These are phyloP conservation scores for Aquilaria yunnanensis DNA, from an alignment of 345 rosid species.

Conservation along the genomic window DNA sequence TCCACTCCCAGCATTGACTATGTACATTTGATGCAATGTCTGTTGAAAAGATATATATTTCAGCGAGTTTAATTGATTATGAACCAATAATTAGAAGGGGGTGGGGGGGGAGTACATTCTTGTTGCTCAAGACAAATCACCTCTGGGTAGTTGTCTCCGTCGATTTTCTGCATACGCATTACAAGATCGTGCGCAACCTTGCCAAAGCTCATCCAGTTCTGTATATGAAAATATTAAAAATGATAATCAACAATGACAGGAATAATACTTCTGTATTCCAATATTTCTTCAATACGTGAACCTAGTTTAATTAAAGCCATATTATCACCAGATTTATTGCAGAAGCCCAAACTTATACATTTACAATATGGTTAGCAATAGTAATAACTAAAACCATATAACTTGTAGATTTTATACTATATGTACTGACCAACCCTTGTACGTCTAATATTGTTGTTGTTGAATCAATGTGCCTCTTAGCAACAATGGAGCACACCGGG, in stretches of 20 bases:
- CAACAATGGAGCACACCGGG: conserved; percentile 85
- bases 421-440: conserved; percentile 66
- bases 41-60: conserved; percentile 23
- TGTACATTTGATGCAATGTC: conserved; percentile 94
- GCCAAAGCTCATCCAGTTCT: conserved; percentile 91
- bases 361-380: conserved; percentile 8
- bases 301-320: no score
- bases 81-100: background rate
- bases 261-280: background rate
- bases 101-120: background rate
- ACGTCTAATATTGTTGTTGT: conserved; percentile 79
- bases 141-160: conserved; percentile 99
- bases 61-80: conserved; percentile 10
- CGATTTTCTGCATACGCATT: conserved; percentile 92
- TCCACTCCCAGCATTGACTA: conserved; percentile 83
- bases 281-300: no score
- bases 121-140: conserved; percentile 27
- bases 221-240: conserved; percentile 23
- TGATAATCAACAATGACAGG: background rate
- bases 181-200: conserved; percentile 89
- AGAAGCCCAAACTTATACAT: conserved; percentile 66
- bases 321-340: no score
- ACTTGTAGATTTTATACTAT: background rate
- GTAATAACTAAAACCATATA: background rate
- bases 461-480: conserved; percentile 74